These are phyloP conservation scores for Boletus insuetus DNA, from an alignment of 768 basidiomycete species.

Conservation along the genomic window DNA sequence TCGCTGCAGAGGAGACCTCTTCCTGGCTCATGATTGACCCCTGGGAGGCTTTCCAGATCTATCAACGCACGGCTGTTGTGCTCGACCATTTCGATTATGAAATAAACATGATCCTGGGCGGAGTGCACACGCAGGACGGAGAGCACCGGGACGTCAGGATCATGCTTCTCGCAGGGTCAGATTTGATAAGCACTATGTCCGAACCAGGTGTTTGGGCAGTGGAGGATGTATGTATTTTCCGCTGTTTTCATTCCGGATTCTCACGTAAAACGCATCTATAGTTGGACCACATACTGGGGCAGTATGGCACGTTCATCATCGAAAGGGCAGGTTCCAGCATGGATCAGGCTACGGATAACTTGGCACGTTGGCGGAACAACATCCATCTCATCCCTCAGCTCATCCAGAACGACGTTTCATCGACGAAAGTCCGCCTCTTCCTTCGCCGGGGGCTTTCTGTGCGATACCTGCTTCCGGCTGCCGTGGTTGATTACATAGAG, in stretches of 20 bases:
- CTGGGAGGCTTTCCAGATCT: slow-evolving; percentile 95
- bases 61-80: slow-evolving; percentile 95
- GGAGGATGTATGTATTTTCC: slow-evolving; percentile 68
- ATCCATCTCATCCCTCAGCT: slow-evolving; percentile 91
- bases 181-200: slow-evolving; percentile 96
- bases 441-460: slow-evolving; percentile 77
- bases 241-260: slow-evolving; percentile 6
- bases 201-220: slow-evolving; percentile 98
- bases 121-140: slow-evolving; percentile 69
- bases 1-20: slow-evolving; percentile 87
- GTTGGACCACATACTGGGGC: slow-evolving; percentile 95
- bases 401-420: slow-evolving; percentile 96
- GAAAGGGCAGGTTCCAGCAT: slow-evolving; percentile 94
- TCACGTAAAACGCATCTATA: slow-evolving; percentile 32
- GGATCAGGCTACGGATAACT: slow-evolving; percentile 72
- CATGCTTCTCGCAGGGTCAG: slow-evolving; percentile 96
- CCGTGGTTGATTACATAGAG: slow-evolving; percentile 94
- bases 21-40: slow-evolving; percentile 97
- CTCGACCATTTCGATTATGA: slow-evolving; percentile 96
- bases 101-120: slow-evolving; percentile 84
- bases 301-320: slow-evolving; percentile 92
- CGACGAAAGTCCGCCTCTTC: slow-evolving; percentile 87
- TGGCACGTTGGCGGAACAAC: slow-evolving; percentile 76
- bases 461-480: slow-evolving; percentile 86
- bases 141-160: slow-evolving; percentile 75